Base-by-base conservation (phyloP, 495 filamentous ascomycete genomes). In the Pseudomonodictys pantanalensis region DNA sequence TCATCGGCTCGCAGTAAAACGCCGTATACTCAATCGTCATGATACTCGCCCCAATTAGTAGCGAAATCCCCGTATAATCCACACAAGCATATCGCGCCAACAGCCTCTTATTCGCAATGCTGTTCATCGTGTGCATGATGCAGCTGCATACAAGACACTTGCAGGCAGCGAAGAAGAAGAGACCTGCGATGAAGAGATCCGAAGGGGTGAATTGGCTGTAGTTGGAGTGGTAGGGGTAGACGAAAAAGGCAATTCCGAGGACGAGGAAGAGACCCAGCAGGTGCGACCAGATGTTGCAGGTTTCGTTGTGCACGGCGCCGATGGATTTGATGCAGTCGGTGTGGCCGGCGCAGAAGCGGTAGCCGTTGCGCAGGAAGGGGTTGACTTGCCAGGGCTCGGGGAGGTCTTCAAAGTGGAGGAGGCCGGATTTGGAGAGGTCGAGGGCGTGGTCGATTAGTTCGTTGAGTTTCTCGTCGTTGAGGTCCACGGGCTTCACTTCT, bases 21-120 rank as follows among this genome's bases (percentile, higher is more conserved):
- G 92, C 93, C 3, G 95, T 96, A 74, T 97, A 97, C 71, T 99
- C 93, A 51, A 90, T 95, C 3, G 93, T 96, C 83, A 97, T 92
- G 74, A 99, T 97, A 39, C 90, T 95, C 22, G 93, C 89, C 8
- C 93, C 95, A 43, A 99, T 92, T 22, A 99, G 83, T 51, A 99
- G 78, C 2, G 92, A 97, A 63, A 99, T 99, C 25, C 95, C 95
- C 0, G 92, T 97, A 73, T 99, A 99, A 70, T 99, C 93, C 41
- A 99, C 92, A 72, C 93, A 99, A 35, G 95, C 95, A 65, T 97
- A 97, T 52, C 91, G 86, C 69, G 96, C 93, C 81, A 99, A 86
- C 44, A 96, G 79, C 10, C 81, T 84, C 67, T 95, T 88, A 42
- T 95, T 86, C 43, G 92, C 88, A 54, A 97, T 95, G 61, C 87